Base-by-base conservation (phyloP, 208 protist genomes). In the Crithidia bombi region DNA sequence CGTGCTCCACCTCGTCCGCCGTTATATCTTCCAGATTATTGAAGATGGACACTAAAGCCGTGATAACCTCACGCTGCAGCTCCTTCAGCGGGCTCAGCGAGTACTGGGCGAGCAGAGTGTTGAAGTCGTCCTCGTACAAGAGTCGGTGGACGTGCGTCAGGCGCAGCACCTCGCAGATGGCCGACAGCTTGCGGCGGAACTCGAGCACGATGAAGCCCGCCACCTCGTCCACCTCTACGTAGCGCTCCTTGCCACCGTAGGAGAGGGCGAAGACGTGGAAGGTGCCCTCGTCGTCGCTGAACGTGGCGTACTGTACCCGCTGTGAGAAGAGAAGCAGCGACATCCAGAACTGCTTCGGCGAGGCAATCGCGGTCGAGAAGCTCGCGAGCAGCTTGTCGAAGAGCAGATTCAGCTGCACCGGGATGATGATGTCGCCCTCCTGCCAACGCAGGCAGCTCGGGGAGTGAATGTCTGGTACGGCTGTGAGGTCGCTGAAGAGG, bases 331-430 rank as follows among this genome's bases (percentile, higher is more conserved):
- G 61, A 19, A 94, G 63, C 25, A 94, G 82, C 32, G 88, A 86
- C 51, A 89, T 74, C 74, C 88, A 89, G 61, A 85, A 92, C 59
- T 87, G 80, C 79, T 83, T 81, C 25, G 78, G 74, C 33, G 69
- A 80, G 4, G 85, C 79, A 43, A 91, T 70, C 30, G 86, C 82
- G 3, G 81, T 83, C 1, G 81, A 84, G 63, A 94, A 92, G 35
- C 79, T 87, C n/a, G 80, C 89, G 39, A 90, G 80, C 23, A 94
- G 79, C 64, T 84, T 83, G 56, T 83, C 82, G 50, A 88, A 91
- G 17, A 82, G 55, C 0, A 89, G 82, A 35, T 89, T 89, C 5
- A 94, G 65, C 55, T 76, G 78, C 47, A 89, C 78, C n/a, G 89
- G 89, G 26, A 94, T 79, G 59, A 86, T 87, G 23, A 91, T 79